These are phyloP conservation scores for Talaromyces sp. DNA, from an alignment of 2,329 filamentous ascomycete species.

Conservation along the genomic window DNA sequence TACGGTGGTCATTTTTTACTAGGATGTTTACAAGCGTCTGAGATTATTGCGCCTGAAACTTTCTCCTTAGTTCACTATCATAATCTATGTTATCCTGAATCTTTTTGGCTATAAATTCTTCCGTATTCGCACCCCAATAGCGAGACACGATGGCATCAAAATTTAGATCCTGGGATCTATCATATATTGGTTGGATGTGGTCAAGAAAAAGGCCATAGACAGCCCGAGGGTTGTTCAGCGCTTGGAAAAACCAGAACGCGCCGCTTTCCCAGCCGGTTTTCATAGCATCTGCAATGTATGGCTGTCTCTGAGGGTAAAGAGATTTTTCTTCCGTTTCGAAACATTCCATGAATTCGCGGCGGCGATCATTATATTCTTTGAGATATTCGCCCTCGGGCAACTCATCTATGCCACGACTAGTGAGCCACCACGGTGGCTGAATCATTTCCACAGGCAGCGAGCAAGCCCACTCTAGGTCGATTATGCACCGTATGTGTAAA, in stretches of 20 bases:
- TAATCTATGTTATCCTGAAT: background rate
- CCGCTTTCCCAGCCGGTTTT: no score
- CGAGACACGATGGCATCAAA: background rate
- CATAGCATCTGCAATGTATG: no score
- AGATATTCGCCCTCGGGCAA: no score
- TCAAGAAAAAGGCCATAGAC: background rate
- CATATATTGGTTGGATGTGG: background rate
- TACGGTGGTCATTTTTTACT: background rate
- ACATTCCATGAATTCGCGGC: no score
- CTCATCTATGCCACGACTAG: background rate
- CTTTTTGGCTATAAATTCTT: background rate
- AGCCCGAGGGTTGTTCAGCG: background rate
- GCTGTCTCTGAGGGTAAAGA: no score
- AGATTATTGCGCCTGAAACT: no score
- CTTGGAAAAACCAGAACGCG: no score
- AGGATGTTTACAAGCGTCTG: no score
- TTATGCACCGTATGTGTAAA: conserved; percentile 23
- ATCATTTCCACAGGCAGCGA: conserved; percentile 21
- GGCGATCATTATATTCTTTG: no score
- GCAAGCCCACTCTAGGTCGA: conserved; percentile 26
- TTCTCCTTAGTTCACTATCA: background rate
- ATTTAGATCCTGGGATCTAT: background rate
- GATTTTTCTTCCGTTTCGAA: no score
- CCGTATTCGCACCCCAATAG: no score
- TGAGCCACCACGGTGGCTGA: conserved; percentile 22